These are phyloP conservation scores for Solanum sparsipilum DNA, from an alignment of 257 asterid genomes.

Conservation along the genomic window DNA sequence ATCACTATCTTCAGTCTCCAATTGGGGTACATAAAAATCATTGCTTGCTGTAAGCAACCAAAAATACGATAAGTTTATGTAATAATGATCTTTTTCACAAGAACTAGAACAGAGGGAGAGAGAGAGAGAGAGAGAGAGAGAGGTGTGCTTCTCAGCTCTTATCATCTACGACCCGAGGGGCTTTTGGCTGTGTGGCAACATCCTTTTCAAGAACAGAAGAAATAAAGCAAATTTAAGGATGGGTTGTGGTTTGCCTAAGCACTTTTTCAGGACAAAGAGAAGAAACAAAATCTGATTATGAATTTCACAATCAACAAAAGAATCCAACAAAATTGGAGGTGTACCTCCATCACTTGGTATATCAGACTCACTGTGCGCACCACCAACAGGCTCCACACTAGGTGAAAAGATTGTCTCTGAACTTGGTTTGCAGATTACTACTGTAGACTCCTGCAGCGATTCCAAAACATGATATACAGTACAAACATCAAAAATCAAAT, in stretches of 20 bases:
- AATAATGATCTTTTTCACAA: background rate
- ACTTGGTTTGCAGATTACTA: slow-evolving; percentile 43
- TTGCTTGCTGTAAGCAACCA: slow-evolving; percentile 38
- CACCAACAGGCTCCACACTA: slow-evolving; percentile 46
- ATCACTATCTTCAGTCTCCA: slow-evolving; percentile 73
- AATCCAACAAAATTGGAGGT: background rate
- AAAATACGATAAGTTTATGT: background rate
- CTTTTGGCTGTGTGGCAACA: background rate
- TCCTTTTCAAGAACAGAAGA: background rate
- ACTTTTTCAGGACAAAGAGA: background rate
- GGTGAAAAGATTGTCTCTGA: slow-evolving; percentile 78
- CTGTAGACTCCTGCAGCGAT: slow-evolving; percentile 37
- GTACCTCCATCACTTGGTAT: slow-evolving; percentile 40
- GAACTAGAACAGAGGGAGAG: background rate
- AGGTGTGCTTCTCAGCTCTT: background rate
- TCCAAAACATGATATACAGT: slow-evolving; percentile 3
- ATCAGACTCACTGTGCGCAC: slow-evolving; percentile 12
- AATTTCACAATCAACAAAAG: background rate
- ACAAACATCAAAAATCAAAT: background rate
- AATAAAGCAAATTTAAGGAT: background rate
- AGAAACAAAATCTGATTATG: background rate
- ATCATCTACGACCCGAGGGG: background rate
- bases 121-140: background rate
- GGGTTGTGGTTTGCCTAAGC: background rate
- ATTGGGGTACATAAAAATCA: slow-evolving; percentile 52